A percentile compares a stretch with the other conserved stretches of the same genome.
These are phyloP conservation scores for Schizonepeta tenuifolia DNA, from an alignment of 257 asterid genomes.

Conservation along the genomic window DNA sequence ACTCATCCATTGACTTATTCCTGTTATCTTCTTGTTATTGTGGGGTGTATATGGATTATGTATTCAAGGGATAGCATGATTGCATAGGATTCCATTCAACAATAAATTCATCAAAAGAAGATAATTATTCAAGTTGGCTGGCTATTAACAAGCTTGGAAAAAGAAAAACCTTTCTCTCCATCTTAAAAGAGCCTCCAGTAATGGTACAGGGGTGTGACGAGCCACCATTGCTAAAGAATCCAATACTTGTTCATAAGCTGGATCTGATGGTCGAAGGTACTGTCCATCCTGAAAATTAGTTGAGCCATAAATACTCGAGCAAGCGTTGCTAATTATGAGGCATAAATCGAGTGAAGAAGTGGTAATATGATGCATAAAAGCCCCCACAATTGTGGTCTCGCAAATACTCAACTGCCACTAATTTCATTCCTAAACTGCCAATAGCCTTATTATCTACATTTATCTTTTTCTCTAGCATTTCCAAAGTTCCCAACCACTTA, in stretches of 20 bases:
- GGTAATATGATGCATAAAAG: conserved; percentile 14
- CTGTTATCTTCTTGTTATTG: conserved; percentile 12
- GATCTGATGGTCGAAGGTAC: conserved; percentile 98
- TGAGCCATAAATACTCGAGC: conserved; percentile 28
- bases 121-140: conserved; percentile 6
- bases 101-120: conserved; percentile 13
- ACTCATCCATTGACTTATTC: not conserved
- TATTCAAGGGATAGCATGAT: conserved; percentile 13
- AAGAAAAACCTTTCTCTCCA: conserved; percentile 92
- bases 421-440: conserved; percentile 16
- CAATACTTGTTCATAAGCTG: conserved; percentile 97
- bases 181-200: conserved; percentile 90
- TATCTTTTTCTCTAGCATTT: conserved; percentile 15
- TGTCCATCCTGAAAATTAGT: conserved; percentile 86
- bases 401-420: conserved; percentile 13
- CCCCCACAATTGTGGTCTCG: not conserved
- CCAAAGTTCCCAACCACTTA: conserved; percentile 12
- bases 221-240: conserved; percentile 99
- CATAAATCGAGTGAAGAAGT: conserved; percentile 11
- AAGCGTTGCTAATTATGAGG: conserved; percentile 18
- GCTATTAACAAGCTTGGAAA: conserved; percentile 26
- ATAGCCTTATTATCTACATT: conserved; percentile 3
- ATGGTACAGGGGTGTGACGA: conserved; percentile 96
- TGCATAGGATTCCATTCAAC: conserved; percentile 13
- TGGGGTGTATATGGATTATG: conserved; percentile 13